Evolutionary conservation across 495 filamentous ascomycete genomes (phyloP).

Genomic region (Aspergillus haitiensis): DNA sequence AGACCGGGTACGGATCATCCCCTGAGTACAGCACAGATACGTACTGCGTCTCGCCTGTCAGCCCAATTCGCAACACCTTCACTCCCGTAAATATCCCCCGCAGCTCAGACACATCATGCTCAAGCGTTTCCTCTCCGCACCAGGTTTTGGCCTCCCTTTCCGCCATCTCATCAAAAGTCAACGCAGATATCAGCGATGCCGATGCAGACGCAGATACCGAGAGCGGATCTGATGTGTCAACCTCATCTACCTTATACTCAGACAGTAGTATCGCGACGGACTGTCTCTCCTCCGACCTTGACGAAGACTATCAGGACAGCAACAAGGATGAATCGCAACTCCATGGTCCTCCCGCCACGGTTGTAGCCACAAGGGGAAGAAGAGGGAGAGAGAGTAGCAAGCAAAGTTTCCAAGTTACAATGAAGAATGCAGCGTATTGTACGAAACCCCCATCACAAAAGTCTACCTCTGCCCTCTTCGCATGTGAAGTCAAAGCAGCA

Average conservation of each 20-base stretch:
- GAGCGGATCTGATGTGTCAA: conserved; percentile 15
- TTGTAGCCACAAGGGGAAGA: neutral
- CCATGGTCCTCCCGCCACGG: neutral
- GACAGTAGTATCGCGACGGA: conserved; percentile 4
- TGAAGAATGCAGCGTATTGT: neutral
- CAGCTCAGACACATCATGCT: conserved; percentile 21
- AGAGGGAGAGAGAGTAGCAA: neutral
- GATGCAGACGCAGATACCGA: conserved; percentile 19
- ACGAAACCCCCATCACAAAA: neutral
- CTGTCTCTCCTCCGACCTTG: conserved; percentile 2
- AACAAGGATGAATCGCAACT: conserved; percentile 15
- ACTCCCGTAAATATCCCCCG: conserved; percentile 40
- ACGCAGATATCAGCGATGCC: conserved; percentile 1
- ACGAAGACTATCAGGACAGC: conserved; percentile 27
- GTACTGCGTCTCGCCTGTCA: conserved; percentile 34
- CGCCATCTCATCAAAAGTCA: neutral
- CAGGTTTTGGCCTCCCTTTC: conserved; percentile 12
- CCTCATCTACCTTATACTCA: conserved; percentile 13
- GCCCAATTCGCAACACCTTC: conserved; percentile 29
- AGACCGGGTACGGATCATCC: conserved; percentile 29
- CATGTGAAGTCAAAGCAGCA: conserved; percentile 55
- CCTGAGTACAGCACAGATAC: conserved; percentile 26
- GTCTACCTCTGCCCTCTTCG: conserved; percentile 15
- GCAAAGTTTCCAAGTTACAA: no score
- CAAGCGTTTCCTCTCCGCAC: conserved; percentile 15